Base-by-base conservation (phyloP, 2,329 filamentous ascomycete genomes). In the Macrophomina phaseolina region DNA sequence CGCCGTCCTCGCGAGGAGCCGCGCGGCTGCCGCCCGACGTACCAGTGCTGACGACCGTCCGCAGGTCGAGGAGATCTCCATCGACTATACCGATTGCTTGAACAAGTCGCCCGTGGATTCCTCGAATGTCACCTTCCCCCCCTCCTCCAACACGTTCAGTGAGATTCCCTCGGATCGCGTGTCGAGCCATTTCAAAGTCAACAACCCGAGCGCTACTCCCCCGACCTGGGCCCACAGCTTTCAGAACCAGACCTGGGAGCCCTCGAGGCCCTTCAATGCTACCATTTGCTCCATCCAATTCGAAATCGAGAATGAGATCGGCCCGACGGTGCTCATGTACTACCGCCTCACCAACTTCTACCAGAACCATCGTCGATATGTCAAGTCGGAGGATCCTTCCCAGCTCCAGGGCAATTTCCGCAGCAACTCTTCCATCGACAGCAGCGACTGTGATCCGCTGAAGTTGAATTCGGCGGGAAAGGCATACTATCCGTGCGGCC, bases 291-390 rank as follows among this genome's bases (percentile, higher is more conserved):
- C 86, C 38, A 80, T 99, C 66, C 84, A 88, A 69, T 97, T 98
- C 80, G 83, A 86, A 42, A 89, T 97, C 8, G 92, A 93, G 1
- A 90, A 94, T 73, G 83, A 89, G 67, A 90, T 99, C 79, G 84
- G 86, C 3, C 87, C 93, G 1, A 93, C 94, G 0, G 91, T 99
- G 11, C 87, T 94, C 68, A 89, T 98, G 79, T 99, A 97, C 83
- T 99, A 99, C 80, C 91, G 91, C 72, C 89, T 99, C 69, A 94
- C 93, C 67, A 97, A 98, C 81, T 99, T 99, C 82, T 98, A 98
- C 83, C 95, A 99, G 80, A 99, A 99, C 77, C 95, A 99, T 77
- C 91, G 95, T 71, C 90, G 94, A 79, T 99, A 99, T 73, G 95
- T 97, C 68, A 91, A 93, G 76, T 97, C 92, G 1, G 91, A 97